Base-by-base conservation (phyloP, 805 yeast genomes). In the Jamesozyma lodderae region DNA sequence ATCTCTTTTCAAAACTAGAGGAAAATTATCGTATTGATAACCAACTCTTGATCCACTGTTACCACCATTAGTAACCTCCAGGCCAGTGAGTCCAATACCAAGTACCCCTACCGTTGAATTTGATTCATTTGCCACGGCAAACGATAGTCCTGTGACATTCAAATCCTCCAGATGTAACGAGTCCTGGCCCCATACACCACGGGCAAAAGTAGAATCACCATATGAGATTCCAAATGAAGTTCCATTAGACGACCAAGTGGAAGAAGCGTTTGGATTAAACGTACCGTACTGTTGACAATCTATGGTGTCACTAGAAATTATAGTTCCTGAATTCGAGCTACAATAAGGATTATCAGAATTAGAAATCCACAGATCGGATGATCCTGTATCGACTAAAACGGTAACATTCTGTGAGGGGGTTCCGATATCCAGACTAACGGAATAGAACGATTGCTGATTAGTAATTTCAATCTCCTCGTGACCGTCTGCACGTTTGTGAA, bases 61-160 rank as follows among this genome's bases (percentile, higher is more conserved):
- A 2, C 41, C 30, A 6, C 49, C 34, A 17, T 66, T 64, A 1
- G 90, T 81, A 3, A 74, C 66, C 58, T 87, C 95, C 38, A 82
- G 67, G 11, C 77, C 81, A 4, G 73, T 62, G 36, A 81, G 66
- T 9, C 92, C 90, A 44, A 83, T 74, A 20, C 88, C 87, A 30
- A 83, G 59, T 19, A 84, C 90, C 40, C 94, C 90, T 32, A 60
- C 60, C 7, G 75, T 57, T 3, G 88, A 76, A 43, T 76, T 74
- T 2, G 85, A 73, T 25, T 59, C 57, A 52, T 75, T 75, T 3
- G 83, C 94, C 18, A 86, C 75, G 1, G 94, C 96, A 57, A 87
- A 71, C 4, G 85, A 74, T 22, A 81, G 61, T 40, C 66, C 62
- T 0, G 64, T 51, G 11, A 85, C 42, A 3, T 69, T 60, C 10